phyloP scores from a whole-genome alignment of 1,139 yeast species.

The Zygotorulaspora mrakii region DNA sequence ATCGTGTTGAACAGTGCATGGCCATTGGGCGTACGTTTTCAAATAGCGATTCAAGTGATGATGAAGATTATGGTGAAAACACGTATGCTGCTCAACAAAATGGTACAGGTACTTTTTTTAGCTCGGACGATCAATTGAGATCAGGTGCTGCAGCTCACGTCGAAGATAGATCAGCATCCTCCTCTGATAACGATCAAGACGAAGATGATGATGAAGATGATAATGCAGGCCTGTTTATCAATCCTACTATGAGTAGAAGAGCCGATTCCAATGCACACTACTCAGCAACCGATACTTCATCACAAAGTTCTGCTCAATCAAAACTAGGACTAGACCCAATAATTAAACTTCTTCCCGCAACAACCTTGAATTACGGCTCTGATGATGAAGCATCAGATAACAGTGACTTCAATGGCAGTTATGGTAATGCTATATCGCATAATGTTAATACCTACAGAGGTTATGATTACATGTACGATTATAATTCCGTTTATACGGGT shows the following conservation, averaged over 20 bases:
- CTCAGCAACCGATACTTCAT: conserved; percentile 34
- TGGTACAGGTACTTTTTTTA: conserved; percentile 22
- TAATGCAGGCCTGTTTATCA: conserved; percentile 39
- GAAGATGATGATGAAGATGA: conserved; percentile 36
- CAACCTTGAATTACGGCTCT: conserved; percentile 72
- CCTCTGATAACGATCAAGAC: conserved; percentile 29
- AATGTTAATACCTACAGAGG: conserved; percentile 74
- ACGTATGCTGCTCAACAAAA: conserved; percentile 20
- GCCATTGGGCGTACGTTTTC: conserved; percentile 52
- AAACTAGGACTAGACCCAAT: conserved; percentile 42
- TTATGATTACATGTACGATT: conserved; percentile 80
- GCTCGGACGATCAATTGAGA: conserved; percentile 15
- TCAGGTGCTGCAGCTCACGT: conserved; percentile 11
- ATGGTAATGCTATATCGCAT: conserved; percentile 60
- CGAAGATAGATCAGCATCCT: conserved; percentile 15
- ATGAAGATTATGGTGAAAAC: conserved; percentile 26
- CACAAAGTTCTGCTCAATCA: conserved; percentile 33
- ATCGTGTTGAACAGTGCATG: conserved; percentile 88
- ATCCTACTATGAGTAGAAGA: conserved; percentile 34
- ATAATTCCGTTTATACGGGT: conserved; percentile 72
- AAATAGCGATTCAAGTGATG: conserved; percentile 39
- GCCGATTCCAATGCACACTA: conserved; percentile 26
- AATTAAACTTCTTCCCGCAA: conserved; percentile 75
- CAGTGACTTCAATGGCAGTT: conserved; percentile 39
- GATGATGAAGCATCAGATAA: conserved; percentile 65